A percentile compares a stretch with the other conserved stretches of the same genome.
Evolutionary conservation across 139 green algal genomes (phyloP).

Genomic region (Monoraphidium neglectum): DNA sequence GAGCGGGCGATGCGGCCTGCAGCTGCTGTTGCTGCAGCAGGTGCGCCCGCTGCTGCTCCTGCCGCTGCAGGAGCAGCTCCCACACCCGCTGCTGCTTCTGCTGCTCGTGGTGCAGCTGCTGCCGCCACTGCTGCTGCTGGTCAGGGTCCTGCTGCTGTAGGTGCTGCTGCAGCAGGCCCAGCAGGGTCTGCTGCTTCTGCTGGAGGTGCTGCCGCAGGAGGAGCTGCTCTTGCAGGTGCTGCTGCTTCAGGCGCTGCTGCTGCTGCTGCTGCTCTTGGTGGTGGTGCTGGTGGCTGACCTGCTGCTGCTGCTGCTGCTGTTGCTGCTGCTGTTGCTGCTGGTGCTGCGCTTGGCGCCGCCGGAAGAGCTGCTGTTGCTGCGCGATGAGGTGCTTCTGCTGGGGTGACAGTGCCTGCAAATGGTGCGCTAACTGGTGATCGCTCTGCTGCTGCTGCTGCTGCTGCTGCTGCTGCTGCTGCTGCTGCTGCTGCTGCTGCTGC

Average conservation of each 20-base stretch:
- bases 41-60: not conserved
- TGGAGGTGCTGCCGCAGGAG: not conserved
- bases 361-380: constrained; percentile 3
- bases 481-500: constrained; percentile 2
- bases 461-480: not conserved
- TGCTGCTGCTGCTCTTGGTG: constrained; percentile 3
- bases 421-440: not conserved
- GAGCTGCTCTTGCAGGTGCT: not conserved
- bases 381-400: not conserved
- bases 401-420: not conserved
- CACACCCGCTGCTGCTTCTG: not conserved
- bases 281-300: not conserved
- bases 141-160: not conserved
- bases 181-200: constrained; percentile 2
- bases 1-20: too few relatives aligned
- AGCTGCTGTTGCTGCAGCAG: not conserved
- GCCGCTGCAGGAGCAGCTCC: not conserved
- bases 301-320: not conserved
- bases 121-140: not conserved
- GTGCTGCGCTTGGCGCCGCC: not conserved
- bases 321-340: not conserved
- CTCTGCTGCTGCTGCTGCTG: constrained; percentile 7
- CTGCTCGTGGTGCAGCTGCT: not conserved
- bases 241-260: not conserved
- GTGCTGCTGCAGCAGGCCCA: constrained; percentile 14